These are phyloP conservation scores for Hippophae rhamnoides DNA, from an alignment of 306 rosid genomes.

Conservation along the genomic window DNA sequence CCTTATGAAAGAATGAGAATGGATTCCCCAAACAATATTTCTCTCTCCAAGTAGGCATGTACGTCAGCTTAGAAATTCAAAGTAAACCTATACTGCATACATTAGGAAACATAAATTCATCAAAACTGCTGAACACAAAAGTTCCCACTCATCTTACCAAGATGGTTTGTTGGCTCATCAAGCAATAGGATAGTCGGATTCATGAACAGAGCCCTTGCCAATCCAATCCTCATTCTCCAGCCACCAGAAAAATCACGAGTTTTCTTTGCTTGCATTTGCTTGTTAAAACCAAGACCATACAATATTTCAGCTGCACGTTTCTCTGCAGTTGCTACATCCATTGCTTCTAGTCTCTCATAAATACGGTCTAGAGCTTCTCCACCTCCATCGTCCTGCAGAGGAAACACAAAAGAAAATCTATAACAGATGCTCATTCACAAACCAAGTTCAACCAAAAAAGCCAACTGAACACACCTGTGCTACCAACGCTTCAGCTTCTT, in stretches of 20 bases:
- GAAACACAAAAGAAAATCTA: not conserved
- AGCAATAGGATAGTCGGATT: slow-evolving; percentile 89
- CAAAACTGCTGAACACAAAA: not conserved
- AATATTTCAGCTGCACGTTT: slow-evolving; percentile 98
- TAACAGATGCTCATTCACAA: not conserved
- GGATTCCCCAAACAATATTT: too few relatives aligned
- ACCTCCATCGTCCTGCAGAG: slow-evolving; percentile 85
- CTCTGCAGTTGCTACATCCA: slow-evolving; percentile 95
- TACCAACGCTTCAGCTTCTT: slow-evolving; percentile 73
- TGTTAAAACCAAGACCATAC: slow-evolving; percentile 85
- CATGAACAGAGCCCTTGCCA: slow-evolving; percentile 90
- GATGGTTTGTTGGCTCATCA: slow-evolving; percentile 98
- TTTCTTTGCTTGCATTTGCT: slow-evolving; percentile 89
- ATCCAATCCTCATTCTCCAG: slow-evolving; percentile 99
- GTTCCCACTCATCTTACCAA: slow-evolving; percentile 32
- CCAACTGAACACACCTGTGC: slow-evolving; percentile 51
- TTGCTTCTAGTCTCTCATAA: slow-evolving; percentile 83
- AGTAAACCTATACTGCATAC: not conserved
- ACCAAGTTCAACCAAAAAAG: not conserved
- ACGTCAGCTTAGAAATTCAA: too few relatives aligned
- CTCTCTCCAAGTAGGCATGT: too few relatives aligned
- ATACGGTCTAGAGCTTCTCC: slow-evolving; percentile 85
- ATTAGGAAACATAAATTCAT: not conserved
- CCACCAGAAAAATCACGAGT: slow-evolving; percentile 97
- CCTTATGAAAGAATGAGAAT: too few relatives aligned